A percentile compares a stretch with the other conserved stretches of the same genome.
These are phyloP conservation scores for Metarhizium anisopliae DNA, from an alignment of 2,329 filamentous ascomycete genomes.

Conservation along the genomic window DNA sequence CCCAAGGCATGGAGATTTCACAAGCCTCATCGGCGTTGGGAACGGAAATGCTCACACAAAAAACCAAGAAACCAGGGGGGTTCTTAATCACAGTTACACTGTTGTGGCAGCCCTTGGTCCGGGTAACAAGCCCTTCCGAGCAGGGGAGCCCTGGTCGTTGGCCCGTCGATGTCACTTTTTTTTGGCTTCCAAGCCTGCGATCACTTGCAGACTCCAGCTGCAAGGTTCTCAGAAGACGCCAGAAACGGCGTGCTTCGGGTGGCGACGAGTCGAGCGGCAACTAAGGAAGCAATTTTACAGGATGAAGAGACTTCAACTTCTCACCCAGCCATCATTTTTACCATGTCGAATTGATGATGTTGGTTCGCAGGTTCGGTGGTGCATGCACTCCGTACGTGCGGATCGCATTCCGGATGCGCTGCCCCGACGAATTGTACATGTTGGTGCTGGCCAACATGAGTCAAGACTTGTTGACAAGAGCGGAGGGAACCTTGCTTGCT, in stretches of 20 bases:
- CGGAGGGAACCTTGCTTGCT: no score
- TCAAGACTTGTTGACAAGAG: no score
- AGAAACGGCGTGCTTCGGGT: background rate
- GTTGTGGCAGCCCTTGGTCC: slow-evolving; percentile 1
- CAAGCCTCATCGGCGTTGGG: background rate
- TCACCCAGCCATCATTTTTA: no score
- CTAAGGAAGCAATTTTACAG: background rate
- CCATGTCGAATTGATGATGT: background rate
- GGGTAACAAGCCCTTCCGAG: background rate
- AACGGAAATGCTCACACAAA: background rate
- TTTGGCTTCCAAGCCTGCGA: background rate
- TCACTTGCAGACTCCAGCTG: slow-evolving; percentile 4
- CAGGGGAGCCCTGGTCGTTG: background rate
- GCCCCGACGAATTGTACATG: background rate
- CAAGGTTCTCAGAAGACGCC: background rate
- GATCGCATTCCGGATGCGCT: no score
- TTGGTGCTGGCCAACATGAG: background rate
- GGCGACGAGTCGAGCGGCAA: background rate
- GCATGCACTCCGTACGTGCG: background rate
- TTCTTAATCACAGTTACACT: background rate
- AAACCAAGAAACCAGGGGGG: background rate
- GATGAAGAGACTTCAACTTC: no score
- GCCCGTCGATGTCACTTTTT: background rate
- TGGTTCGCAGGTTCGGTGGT: background rate
- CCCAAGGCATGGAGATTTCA: background rate